These are phyloP conservation scores for Suaeda aralocaspica DNA, from an alignment of 148 eudicot genomes.

Conservation along the genomic window DNA sequence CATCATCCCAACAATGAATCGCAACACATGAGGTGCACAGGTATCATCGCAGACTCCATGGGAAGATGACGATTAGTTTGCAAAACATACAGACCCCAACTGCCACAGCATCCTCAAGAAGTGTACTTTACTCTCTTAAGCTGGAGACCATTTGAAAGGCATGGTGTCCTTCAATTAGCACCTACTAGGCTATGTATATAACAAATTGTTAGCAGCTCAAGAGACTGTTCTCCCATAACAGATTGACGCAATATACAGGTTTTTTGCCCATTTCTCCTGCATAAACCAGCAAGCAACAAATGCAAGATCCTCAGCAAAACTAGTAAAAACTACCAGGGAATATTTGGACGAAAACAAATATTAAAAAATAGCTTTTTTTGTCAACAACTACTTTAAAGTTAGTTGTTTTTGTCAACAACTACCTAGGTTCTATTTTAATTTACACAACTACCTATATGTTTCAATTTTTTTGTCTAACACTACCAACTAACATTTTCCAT, in stretches of 20 bases:
- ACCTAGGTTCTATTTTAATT: too few relatives aligned
- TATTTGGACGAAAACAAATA: too few relatives aligned
- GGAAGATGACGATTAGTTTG: conserved; percentile 14
- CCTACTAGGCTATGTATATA: neutral
- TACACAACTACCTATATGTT: too few relatives aligned
- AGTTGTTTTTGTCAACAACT: too few relatives aligned
- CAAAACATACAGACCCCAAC: conserved; percentile 15
- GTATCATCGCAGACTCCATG: conserved; percentile 26
- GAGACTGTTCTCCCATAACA: conserved; percentile 79
- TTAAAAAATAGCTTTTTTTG: too few relatives aligned
- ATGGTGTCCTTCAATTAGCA: conserved; percentile 12
- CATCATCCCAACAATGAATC: conserved; percentile 20
- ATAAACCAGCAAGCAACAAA: conserved; percentile 10
- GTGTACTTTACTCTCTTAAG: neutral
- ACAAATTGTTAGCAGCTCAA: conserved; percentile 30
- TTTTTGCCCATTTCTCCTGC: conserved; percentile 84
- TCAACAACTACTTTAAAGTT: too few relatives aligned
- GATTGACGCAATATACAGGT: conserved; percentile 62
- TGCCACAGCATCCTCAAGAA: conserved; percentile 17
- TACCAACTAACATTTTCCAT: too few relatives aligned
- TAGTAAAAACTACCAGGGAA: neutral
- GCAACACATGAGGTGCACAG: conserved; percentile 25
- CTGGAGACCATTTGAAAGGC: conserved; percentile 14
- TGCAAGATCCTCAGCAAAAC: neutral
- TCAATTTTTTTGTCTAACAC: too few relatives aligned